Evolutionary conservation across 1,284 basidiomycete genomes (phyloP).

Genomic region (Rhodotorula sp.): DNA sequence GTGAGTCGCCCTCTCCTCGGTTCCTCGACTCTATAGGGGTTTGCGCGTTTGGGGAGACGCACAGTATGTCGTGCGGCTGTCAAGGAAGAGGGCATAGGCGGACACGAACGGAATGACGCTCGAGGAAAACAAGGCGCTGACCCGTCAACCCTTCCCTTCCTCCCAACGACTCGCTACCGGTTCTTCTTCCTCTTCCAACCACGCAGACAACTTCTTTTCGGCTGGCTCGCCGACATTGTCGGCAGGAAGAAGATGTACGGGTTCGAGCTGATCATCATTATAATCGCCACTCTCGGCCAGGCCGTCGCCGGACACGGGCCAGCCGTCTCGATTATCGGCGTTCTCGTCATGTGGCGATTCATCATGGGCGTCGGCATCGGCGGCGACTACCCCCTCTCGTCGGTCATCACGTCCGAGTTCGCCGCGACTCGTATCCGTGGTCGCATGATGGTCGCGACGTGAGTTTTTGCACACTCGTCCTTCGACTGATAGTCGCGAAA

Average conservation of each 20-base stretch:
- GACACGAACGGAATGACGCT: too few relatives aligned
- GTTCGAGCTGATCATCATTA: conserved; percentile 69
- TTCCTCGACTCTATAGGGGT: too few relatives aligned
- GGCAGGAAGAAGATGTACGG: conserved; percentile 69
- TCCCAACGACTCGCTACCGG: too few relatives aligned
- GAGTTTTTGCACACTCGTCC: conserved; percentile 47
- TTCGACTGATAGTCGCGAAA: not conserved
- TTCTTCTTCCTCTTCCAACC: not conserved
- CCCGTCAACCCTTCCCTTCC: too few relatives aligned
- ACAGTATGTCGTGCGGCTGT: too few relatives aligned
- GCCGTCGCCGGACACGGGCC: conserved; percentile 53
- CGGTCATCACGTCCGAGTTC: conserved; percentile 63
- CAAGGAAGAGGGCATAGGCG: too few relatives aligned
- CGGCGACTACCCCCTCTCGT: conserved; percentile 76
- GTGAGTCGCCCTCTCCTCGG: not conserved
- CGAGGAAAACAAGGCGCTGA: not conserved
- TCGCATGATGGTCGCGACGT: conserved; percentile 70
- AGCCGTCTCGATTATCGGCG: conserved; percentile 61
- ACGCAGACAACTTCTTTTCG: conserved; percentile 63
- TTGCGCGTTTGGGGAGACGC: too few relatives aligned
- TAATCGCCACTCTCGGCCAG: conserved; percentile 54
- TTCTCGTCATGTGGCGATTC: conserved; percentile 67
- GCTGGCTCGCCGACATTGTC: conserved; percentile 64
- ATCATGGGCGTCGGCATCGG: conserved; percentile 66
- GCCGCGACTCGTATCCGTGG: conserved; percentile 70